These are phyloP conservation scores for Colletotrichum orchidophilum DNA, from an alignment of 2,329 filamentous ascomycete genomes.

Conservation along the genomic window DNA sequence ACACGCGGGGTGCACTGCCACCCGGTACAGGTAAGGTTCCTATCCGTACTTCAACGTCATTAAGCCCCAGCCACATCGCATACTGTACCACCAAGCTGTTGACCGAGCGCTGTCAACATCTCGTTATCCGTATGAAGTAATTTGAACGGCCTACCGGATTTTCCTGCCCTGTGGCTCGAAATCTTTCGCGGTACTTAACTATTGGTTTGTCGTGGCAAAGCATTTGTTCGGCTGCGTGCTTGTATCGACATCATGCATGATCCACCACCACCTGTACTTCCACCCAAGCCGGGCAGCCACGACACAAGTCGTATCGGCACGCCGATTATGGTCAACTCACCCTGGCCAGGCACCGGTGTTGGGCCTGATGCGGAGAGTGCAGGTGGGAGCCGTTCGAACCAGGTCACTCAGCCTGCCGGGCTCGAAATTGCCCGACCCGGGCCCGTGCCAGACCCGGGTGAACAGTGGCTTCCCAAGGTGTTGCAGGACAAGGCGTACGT, in stretches of 20 bases:
- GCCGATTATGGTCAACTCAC: conserved; percentile 60
- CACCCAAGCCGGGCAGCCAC: conserved; percentile 76
- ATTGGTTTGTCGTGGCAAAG: not conserved
- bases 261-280: conserved; percentile 69
- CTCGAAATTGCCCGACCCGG: conserved; percentile 40
- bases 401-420: not conserved
- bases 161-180: not conserved
- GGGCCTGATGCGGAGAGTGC: conserved; percentile 31
- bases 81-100: not conserved
- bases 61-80: not conserved
- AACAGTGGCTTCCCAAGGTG: conserved; percentile 80
- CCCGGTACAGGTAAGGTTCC: no score
- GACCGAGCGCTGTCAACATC: not conserved
- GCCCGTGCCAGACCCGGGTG: conserved; percentile 65
- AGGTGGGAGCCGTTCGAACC: conserved; percentile 17
- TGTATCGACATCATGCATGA: conserved; percentile 2
- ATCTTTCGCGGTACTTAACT: not conserved
- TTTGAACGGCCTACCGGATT: not conserved
- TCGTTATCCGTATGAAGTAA: not conserved
- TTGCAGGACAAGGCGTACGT: conserved; percentile 82
- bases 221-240: no score
- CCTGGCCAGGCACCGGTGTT: conserved; percentile 32
- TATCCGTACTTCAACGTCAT: not conserved
- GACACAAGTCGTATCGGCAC: conserved; percentile 75
- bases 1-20: no score